A percentile compares a stretch with the other conserved stretches of the same genome.
Evolutionary conservation across 202 grass and related monocot species (phyloP).

Genomic region (Digitaria exilis): DNA sequence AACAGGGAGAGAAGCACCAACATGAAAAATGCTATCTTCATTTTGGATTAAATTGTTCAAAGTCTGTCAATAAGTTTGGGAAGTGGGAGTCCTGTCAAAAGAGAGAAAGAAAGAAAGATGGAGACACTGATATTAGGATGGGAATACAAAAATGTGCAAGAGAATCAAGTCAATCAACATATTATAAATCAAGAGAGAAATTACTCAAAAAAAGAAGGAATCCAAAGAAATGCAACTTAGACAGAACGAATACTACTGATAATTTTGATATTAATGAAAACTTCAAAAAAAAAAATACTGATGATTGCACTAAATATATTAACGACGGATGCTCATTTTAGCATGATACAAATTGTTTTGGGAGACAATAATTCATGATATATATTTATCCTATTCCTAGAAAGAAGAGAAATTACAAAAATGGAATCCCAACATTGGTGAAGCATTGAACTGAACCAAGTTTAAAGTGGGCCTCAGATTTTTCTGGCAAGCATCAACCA

Average conservation of each 20-base stretch:
- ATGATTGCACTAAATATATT: no score
- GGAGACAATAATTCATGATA: background rate
- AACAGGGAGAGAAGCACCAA: conserved; percentile 42
- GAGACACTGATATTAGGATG: background rate
- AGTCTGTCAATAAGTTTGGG: conserved; percentile 6
- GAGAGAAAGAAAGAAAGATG: background rate
- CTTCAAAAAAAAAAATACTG: no score
- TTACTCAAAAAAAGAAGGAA: background rate
- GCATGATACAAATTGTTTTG: background rate
- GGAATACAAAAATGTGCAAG: background rate
- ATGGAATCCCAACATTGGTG: background rate
- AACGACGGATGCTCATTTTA: background rate
- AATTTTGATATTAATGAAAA: no score
- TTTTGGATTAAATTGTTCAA: conserved; percentile 39
- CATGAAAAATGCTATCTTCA: conserved; percentile 52
- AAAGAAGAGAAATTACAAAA: background rate
- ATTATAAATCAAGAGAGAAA: conserved; percentile 3
- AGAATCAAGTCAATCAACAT: conserved; percentile 33
- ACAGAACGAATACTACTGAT: no score
- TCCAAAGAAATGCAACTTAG: conserved; percentile 17
- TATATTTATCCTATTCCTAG: background rate
- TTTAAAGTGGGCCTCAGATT: background rate
- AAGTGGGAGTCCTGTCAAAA: background rate
- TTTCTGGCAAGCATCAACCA: background rate
- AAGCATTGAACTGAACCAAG: background rate